Evolutionary conservation across 1,284 basidiomycete species (phyloP).

Genomic region (Puccinia novopanici): DNA sequence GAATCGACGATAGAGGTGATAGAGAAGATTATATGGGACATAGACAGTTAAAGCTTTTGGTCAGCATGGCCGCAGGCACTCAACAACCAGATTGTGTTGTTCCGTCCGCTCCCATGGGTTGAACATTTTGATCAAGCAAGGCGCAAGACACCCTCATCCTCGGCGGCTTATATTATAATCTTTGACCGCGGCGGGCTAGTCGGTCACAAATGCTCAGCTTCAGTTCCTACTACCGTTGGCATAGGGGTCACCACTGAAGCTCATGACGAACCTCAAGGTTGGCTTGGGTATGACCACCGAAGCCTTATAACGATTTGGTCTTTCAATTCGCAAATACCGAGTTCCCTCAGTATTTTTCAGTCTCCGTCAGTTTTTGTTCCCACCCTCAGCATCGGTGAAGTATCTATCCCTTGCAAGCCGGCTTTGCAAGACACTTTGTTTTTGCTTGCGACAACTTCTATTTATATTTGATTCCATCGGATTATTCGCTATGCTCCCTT

Average conservation of each 20-base stretch:
- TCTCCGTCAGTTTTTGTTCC: conserved; percentile 14
- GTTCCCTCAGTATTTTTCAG: background rate
- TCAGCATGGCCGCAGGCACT: background rate
- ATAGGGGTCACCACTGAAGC: background rate
- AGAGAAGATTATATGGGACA: no score
- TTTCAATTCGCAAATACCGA: background rate
- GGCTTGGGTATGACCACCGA: background rate
- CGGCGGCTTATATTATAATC: background rate
- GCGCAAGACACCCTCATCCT: background rate
- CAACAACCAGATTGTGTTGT: background rate
- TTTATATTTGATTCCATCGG: background rate
- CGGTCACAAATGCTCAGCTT: background rate
- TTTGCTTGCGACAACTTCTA: background rate
- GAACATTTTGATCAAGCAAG: no score
- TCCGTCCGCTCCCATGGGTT: background rate
- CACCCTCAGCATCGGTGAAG: background rate
- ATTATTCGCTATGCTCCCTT: conserved; percentile 5
- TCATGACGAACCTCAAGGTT: background rate
- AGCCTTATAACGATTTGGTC: background rate
- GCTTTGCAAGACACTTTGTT: conserved; percentile 7
- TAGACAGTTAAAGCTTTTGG: background rate
- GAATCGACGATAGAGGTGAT: no score
- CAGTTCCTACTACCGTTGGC: background rate
- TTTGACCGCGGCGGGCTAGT: conserved; percentile 21
- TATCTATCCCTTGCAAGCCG: conserved; percentile 18